Base-by-base conservation (phyloP, 257 asterid species). In the Gentiana macrophylla region DNA sequence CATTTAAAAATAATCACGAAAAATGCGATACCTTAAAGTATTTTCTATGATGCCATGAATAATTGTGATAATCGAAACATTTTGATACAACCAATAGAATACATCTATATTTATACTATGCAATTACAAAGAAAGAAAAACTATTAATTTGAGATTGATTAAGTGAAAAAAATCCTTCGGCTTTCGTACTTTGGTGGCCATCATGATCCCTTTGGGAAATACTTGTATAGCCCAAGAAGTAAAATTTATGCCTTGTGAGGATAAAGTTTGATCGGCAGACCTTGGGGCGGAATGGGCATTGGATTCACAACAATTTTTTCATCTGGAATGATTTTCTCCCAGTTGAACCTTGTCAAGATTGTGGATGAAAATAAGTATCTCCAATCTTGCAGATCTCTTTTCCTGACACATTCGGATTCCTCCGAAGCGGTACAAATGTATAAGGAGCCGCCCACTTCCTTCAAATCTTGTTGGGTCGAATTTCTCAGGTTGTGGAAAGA, bases 331-430 rank as follows among this genome's bases (percentile, higher is more conserved):
- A 70, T 33, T 49, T 72, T 76, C 56, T 76, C 71, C 68, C 67
- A 77, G 59, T 11, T 73, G 73, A 80, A 80, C 32, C 81, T 71
- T 50, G 61, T 80, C 41, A 80, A 77, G 50, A 35, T 77, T 74
- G 53, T 80, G 80, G 73, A 80, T 77, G 70, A 77, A 80, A 41
- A 80, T 79, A 5, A 80, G 73, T 8, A 80, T 76, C 48, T 76
- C 86, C 51, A 80, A 12, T 4, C 83, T 62, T 0, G 80, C 80
- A 53, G 70, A 76, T 65, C 76, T 82, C 68, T 70, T 72, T 3
- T 82, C 78, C 0, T 80, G 80, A 60, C 80, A 79, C 85, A 79
- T 79, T 50, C 80, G 71, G 6, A 75, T 80, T 2, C 83, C 86
- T 15, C 86, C 83, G 52, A n/a, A 77, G 77, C 0, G 86, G 83